A percentile compares a stretch with the other conserved stretches of the same genome.
Evolutionary conservation across 2,329 filamentous ascomycete genomes (phyloP).

Genomic region (Cladophialophora carrionii): DNA sequence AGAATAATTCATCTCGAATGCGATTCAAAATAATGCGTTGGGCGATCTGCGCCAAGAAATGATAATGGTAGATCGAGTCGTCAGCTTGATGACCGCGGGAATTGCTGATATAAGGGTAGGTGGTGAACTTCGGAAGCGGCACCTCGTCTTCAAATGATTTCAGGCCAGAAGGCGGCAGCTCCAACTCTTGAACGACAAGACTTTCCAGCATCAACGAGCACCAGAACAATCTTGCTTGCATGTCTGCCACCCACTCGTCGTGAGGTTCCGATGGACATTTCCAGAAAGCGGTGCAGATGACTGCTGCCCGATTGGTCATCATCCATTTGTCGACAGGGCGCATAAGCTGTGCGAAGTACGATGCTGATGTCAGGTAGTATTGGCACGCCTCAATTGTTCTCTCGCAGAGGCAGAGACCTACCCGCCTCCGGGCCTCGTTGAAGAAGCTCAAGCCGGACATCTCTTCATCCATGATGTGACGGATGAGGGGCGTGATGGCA

Average conservation of each 20-base stretch:
- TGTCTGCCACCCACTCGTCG: constrained; percentile 59
- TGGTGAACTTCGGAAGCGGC: constrained; percentile 58
- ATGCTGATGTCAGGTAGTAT: constrained; percentile 57
- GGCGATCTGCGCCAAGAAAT: constrained; percentile 61
- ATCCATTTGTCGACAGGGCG: constrained; percentile 60
- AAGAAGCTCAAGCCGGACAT: constrained; percentile 57
- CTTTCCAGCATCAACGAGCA: constrained; percentile 61
- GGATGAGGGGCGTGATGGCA: constrained; percentile 41
- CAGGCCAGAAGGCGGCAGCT: constrained; percentile 56
- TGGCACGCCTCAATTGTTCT: constrained; percentile 57
- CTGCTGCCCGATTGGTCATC: constrained; percentile 57
- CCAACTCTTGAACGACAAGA: constrained; percentile 59
- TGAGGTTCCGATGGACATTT: constrained; percentile 47
- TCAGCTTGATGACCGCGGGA: constrained; percentile 50
- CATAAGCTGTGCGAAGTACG: constrained; percentile 58
- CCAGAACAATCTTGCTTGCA: constrained; percentile 61
- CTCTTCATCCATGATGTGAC: constrained; percentile 52
- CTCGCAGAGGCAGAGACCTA: constrained; percentile 57
- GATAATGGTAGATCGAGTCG: constrained; percentile 60
- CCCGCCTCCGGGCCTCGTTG: constrained; percentile 57
- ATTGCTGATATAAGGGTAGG: constrained; percentile 47
- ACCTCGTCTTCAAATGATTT: constrained; percentile 57
- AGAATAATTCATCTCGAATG: constrained; percentile 51
- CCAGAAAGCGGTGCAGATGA: constrained; percentile 51
- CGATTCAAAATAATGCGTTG: constrained; percentile 60